Percentiles rank a stretch among this genome's conserved stretches.
Conservation (phyloP, 768 basidiomycete genomes). For the Lactarius indigo region DNA sequence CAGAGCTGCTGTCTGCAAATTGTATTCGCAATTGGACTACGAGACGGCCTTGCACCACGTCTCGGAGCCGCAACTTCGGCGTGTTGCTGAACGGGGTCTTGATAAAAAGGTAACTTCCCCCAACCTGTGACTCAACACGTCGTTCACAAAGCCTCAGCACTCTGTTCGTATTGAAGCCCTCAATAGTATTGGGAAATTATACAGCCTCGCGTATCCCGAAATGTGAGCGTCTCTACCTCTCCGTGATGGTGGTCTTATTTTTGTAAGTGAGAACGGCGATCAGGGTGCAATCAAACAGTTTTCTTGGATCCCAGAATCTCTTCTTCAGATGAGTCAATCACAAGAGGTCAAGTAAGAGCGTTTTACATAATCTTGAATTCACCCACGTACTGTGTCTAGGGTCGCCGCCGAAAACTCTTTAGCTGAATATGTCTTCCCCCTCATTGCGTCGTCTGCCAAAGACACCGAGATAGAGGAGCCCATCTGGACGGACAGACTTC, state of each 20-base stretch:
- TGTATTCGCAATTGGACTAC: slow-evolving; percentile 83
- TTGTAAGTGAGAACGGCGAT: slow-evolving; percentile 72
- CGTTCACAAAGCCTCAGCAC: slow-evolving; percentile 35
- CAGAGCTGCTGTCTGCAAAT: slow-evolving; percentile 75
- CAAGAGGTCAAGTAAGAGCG: slow-evolving; percentile 54
- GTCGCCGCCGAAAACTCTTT: slow-evolving; percentile 63
- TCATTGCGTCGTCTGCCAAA: slow-evolving; percentile 51
- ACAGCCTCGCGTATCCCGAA: slow-evolving; percentile 78
- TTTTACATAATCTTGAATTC: neutral
- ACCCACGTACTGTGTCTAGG: slow-evolving; percentile 34
- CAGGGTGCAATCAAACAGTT: slow-evolving; percentile 72
- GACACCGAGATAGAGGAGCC: slow-evolving; percentile 66
- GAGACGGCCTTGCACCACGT: slow-evolving; percentile 87
- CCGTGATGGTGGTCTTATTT: neutral
- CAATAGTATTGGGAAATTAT: slow-evolving; percentile 72
- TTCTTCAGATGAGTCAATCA: slow-evolving; percentile 55
- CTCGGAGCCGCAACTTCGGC: slow-evolving; percentile 54
- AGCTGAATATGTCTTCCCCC: slow-evolving; percentile 75
- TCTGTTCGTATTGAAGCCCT: slow-evolving; percentile 73
- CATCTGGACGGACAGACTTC: slow-evolving; percentile 80
- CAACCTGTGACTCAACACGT: neutral
- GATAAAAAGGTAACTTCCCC: slow-evolving; percentile 74
- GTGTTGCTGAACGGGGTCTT: slow-evolving; percentile 64
- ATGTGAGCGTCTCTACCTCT: slow-evolving; percentile 51
- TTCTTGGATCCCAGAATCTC: slow-evolving; percentile 84